These are phyloP conservation scores for Ceratobasidium sp. DNA, from an alignment of 1,284 basidiomycete genomes.

Conservation along the genomic window DNA sequence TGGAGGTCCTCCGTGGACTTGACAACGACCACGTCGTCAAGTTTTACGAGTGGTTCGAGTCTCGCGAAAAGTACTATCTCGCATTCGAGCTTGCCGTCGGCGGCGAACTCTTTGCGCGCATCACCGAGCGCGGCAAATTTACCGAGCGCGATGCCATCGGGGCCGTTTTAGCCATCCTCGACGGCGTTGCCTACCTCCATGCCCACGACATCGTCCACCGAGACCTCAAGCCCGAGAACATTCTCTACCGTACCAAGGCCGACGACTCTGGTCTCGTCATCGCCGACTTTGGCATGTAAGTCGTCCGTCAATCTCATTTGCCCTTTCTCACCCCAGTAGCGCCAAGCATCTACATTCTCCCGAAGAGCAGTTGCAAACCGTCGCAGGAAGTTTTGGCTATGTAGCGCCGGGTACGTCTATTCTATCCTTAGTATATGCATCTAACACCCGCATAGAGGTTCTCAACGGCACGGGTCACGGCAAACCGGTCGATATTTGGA, in stretches of 20 bases:
- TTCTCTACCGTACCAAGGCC: slow-evolving; percentile 83
- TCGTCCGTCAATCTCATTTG: slow-evolving; percentile 35
- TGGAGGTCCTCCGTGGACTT: slow-evolving; percentile 86
- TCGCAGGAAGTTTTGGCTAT: slow-evolving; percentile 94
- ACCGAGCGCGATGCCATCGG: slow-evolving; percentile 86
- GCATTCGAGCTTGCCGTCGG: slow-evolving; percentile 91
- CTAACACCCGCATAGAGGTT: slow-evolving; percentile 66
- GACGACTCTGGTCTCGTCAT: slow-evolving; percentile 85
- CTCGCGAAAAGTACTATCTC: slow-evolving; percentile 88
- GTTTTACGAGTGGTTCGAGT: slow-evolving; percentile 94
- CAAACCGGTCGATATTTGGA: slow-evolving; percentile 94
- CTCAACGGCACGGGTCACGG: slow-evolving; percentile 85
- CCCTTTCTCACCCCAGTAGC: slow-evolving; percentile 54
- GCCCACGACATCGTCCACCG: slow-evolving; percentile 91
- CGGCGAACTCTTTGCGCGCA: slow-evolving; percentile 89
- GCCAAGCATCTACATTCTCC: slow-evolving; percentile 85
- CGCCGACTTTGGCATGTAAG: slow-evolving; percentile 95
- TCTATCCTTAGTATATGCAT: neutral
- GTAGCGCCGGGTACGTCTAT: slow-evolving; percentile 70
- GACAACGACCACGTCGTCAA: slow-evolving; percentile 93
- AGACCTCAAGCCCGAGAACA: slow-evolving; percentile 96
- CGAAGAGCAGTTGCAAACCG: slow-evolving; percentile 79
- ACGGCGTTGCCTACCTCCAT: slow-evolving; percentile 85
- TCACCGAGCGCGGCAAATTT: slow-evolving; percentile 84
- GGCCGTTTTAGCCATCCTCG: slow-evolving; percentile 79